A percentile compares a stretch with the other conserved stretches of the same genome.
These are phyloP conservation scores for Leccinum pachyderme DNA, from an alignment of 1,284 basidiomycete species.

Conservation along the genomic window DNA sequence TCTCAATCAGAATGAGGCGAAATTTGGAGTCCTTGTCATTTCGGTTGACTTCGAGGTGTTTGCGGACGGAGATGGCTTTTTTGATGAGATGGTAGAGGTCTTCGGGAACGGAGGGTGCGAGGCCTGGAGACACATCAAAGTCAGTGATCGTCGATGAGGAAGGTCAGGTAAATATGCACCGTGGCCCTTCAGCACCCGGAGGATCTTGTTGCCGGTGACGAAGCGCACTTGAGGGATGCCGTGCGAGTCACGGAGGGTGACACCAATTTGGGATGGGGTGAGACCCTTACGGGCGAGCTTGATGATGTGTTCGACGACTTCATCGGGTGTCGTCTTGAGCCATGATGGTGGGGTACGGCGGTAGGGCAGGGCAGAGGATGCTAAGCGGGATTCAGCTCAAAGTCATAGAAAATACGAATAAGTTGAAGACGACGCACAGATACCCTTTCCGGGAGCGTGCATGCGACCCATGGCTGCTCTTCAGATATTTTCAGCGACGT, in stretches of 20 bases:
- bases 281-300: slow-evolving; percentile 98
- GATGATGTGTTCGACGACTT: slow-evolving; percentile 94
- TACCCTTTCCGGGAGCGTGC: slow-evolving; percentile 99
- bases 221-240: slow-evolving; percentile 97
- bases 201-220: slow-evolving; percentile 99
- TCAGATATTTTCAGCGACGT: slow-evolving; percentile 4
- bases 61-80: slow-evolving; percentile 99
- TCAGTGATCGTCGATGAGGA: slow-evolving; percentile 6
- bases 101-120: slow-evolving; percentile 97
- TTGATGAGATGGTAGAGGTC: slow-evolving; percentile 99
- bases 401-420: not conserved
- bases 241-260: slow-evolving; percentile 96
- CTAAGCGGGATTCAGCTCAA: slow-evolving; percentile 37
- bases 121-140: slow-evolving; percentile 52
- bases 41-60: slow-evolving; percentile 98
- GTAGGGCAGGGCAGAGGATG: slow-evolving; percentile 98
- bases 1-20: slow-evolving; percentile 97
- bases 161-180: slow-evolving; percentile 51
- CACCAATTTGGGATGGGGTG: slow-evolving; percentile 98
- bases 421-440: slow-evolving; percentile 62
- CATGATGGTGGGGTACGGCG: slow-evolving; percentile 92
- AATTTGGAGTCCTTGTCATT: slow-evolving; percentile 99
- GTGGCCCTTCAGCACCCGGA: slow-evolving; percentile 95
- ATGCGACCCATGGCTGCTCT: slow-evolving; percentile 81
- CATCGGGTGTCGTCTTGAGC: slow-evolving; percentile 96